phyloP scores from a whole-genome alignment of 2,329 filamentous ascomycete species.

The Xylaria sp. region DNA sequence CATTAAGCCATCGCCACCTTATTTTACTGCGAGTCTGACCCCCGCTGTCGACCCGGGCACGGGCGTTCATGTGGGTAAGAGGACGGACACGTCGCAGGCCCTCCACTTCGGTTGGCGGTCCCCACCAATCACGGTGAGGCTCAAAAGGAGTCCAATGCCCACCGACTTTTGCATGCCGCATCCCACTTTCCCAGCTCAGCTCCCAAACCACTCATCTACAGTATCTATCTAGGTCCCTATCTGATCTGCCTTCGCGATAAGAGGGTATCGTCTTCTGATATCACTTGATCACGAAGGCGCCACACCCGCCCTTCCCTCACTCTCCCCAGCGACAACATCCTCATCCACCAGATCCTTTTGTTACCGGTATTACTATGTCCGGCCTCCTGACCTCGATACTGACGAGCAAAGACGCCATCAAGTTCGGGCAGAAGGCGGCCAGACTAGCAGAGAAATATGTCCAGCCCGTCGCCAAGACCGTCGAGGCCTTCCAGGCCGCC shows the following conservation, averaged over 20 bases:
- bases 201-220: background rate
- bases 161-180: constrained; percentile 3
- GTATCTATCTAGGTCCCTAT: too few species aligned
- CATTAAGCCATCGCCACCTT: background rate
- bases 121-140: background rate
- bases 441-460: background rate
- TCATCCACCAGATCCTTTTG: background rate
- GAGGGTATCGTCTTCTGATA: background rate
- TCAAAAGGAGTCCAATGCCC: background rate
- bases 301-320: too few species aligned
- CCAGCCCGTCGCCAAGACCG: background rate
- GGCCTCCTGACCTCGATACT: background rate
- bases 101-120: background rate
- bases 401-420: background rate
- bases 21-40: background rate
- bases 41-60: too few species aligned
- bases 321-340: background rate
- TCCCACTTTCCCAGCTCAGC: background rate
- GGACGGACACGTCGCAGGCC: background rate
- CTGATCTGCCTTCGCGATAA: background rate
- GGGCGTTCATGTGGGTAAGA: background rate
- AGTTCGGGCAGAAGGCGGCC: background rate
- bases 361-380: background rate
- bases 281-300: background rate
- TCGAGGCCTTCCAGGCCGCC: background rate